These are phyloP conservation scores for Drosera spatulata DNA, from an alignment of 179 eudicot genomes.

Conservation along the genomic window DNA sequence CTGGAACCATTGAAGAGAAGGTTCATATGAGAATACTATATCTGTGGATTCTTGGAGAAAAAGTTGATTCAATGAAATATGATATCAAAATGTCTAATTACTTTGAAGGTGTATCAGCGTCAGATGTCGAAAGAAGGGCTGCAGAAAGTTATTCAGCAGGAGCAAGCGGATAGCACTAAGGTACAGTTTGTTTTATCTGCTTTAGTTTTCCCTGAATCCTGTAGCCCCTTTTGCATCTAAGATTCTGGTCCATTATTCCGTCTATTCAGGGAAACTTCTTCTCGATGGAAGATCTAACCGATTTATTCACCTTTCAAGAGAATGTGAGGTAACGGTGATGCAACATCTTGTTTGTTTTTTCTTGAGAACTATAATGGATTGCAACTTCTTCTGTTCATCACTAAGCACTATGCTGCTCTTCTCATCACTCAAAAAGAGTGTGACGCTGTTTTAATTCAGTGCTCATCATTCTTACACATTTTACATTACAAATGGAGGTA, in stretches of 20 bases:
- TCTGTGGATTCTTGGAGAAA: too few species aligned
- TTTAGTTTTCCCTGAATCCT: neutral
- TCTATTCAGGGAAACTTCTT: conserved; percentile 65
- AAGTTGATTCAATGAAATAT: neutral
- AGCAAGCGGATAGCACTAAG: conserved; percentile 49
- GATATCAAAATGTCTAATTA: neutral
- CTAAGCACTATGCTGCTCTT: too few species aligned
- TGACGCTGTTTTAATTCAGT: too few species aligned
- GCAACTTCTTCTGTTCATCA: too few species aligned
- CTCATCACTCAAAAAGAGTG: too few species aligned
- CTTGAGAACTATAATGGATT: too few species aligned
- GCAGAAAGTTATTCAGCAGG: conserved; percentile 92
- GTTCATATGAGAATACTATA: conserved; percentile 14
- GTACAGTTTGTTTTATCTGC: conserved; percentile 10
- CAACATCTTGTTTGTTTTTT: neutral
- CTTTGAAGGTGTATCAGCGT: conserved; percentile 92
- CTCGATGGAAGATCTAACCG: conserved; percentile 88
- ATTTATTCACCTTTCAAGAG: conserved; percentile 73
- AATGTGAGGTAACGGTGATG: conserved; percentile 34
- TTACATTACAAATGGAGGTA: too few species aligned
- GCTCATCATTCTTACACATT: too few species aligned
- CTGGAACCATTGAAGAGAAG: conserved; percentile 99
- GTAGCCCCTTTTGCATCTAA: conserved; percentile 4
- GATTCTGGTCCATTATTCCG: conserved; percentile 5
- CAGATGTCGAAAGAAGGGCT: conserved; percentile 99